These are phyloP conservation scores for Populus alba DNA, from an alignment of 345 rosid genomes.

Conservation along the genomic window DNA sequence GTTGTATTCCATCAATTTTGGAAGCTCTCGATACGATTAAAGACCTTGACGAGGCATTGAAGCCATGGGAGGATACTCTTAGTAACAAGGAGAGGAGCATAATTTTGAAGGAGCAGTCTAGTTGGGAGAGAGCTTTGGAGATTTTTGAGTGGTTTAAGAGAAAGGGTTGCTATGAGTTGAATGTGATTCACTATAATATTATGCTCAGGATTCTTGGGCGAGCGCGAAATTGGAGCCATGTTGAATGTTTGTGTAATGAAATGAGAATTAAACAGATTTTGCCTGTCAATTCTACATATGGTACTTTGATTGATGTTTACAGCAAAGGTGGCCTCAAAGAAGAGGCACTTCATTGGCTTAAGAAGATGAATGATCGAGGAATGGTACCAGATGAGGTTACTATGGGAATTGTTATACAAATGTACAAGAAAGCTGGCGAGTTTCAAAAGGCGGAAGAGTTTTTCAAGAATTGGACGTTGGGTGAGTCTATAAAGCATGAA, in stretches of 20 bases:
- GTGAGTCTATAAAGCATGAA: conserved; percentile 36
- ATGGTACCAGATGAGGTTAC: conserved; percentile 86
- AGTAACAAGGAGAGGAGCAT: conserved; percentile 76
- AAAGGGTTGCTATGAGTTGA: conserved; percentile 61
- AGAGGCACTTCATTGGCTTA: conserved; percentile 65
- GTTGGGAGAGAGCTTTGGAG: conserved; percentile 83
- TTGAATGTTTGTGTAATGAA: conserved; percentile 66
- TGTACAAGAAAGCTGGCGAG: conserved; percentile 82
- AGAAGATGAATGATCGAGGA: conserved; percentile 67
- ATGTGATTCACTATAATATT: conserved; percentile 84
- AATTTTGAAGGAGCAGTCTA: conserved; percentile 75
- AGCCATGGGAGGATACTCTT: conserved; percentile 76
- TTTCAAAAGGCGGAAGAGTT: conserved; percentile 71
- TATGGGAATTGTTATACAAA: conserved; percentile 68
- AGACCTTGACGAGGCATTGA: conserved; percentile 67
- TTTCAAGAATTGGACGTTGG: conserved; percentile 68
- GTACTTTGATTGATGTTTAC: conserved; percentile 83
- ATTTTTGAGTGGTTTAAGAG: conserved; percentile 86
- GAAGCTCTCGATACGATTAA: conserved; percentile 53
- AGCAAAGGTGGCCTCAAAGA: conserved; percentile 72
- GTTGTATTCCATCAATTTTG: conserved; percentile 67
- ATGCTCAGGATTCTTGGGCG: conserved; percentile 72
- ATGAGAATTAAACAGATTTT: conserved; percentile 47
- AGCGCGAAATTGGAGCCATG: conserved; percentile 58
- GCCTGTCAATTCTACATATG: conserved; percentile 77